Conservation (phyloP, 352 stramenopile genomes). For the Globisporangium apiculatum region DNA sequence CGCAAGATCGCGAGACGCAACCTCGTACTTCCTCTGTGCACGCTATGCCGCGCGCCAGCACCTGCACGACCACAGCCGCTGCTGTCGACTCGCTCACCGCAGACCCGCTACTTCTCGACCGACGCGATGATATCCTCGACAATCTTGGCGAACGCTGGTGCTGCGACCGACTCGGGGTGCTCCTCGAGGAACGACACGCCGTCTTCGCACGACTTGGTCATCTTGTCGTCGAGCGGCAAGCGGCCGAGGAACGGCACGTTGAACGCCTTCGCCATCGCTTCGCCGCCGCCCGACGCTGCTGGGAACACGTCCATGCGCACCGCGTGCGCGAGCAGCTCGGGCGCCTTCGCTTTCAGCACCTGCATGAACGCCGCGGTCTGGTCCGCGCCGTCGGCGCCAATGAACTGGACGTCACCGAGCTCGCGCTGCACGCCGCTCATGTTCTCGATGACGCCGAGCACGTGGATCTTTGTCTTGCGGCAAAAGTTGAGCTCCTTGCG, state of each 20-base stretch:
- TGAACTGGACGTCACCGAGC: conserved; percentile 69
- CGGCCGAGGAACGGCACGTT: conserved; percentile 95
- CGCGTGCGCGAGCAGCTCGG: conserved; percentile 61
- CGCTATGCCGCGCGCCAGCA: no score
- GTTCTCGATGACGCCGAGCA: conserved; percentile 96
- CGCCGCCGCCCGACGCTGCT: conserved; percentile 71
- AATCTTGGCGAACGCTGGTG: conserved; percentile 65
- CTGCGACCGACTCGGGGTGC: conserved; percentile 66
- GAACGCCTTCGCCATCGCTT: conserved; percentile 95
- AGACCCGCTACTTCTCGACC: conserved; percentile 22
- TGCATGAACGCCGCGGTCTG: conserved; percentile 57
- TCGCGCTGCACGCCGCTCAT: conserved; percentile 93
- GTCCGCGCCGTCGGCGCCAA: conserved; percentile 43
- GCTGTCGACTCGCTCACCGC: no score
- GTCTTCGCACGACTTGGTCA: conserved; percentile 95
- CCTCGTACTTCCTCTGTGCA: no score
- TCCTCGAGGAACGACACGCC: conserved; percentile 92
- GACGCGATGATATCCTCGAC: conserved; percentile 61
- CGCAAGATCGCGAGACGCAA: no score
- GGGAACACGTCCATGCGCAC: conserved; percentile 89
- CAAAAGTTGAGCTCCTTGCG: conserved; percentile 99
- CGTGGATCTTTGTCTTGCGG: conserved; percentile 90
- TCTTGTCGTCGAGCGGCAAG: conserved; percentile 95
- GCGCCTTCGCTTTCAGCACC: conserved; percentile 82
- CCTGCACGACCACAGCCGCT: no score